A percentile compares a stretch with the other conserved stretches of the same genome.
phyloP scores from a whole-genome alignment of 352 stramenopile species.

The Pythium utonaiense region DNA sequence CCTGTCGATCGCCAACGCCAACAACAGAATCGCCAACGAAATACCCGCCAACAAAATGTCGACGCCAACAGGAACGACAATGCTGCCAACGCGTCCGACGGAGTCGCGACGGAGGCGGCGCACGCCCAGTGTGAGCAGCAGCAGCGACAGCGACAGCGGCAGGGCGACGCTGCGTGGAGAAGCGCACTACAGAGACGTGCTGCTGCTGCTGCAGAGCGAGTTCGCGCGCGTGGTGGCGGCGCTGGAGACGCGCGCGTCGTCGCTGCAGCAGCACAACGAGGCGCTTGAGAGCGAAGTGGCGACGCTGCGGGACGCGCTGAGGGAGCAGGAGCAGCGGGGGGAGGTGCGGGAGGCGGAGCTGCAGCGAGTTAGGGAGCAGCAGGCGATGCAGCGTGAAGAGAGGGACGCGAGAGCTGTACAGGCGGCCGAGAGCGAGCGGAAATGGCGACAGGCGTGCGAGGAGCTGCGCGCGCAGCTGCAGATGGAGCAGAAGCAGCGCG shows the following conservation, averaged over 20 bases:
- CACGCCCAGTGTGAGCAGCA: conserved; percentile 2
- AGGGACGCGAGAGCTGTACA: not conserved
- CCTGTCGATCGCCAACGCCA: not conserved
- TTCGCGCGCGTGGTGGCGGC: conserved; percentile 45
- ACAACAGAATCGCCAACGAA: conserved; percentile 3
- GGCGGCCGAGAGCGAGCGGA: not conserved
- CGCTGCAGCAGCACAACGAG: conserved; percentile 49
- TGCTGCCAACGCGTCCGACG: not conserved
- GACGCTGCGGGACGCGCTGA: conserved; percentile 14
- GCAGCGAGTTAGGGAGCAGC: conserved; percentile 2
- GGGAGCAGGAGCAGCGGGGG: not conserved
- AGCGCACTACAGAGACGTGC: conserved; percentile 44
- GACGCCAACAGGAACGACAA: not conserved
- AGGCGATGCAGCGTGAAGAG: conserved; percentile 11
- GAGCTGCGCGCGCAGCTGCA: conserved; percentile 14
- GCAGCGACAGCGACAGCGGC: not conserved
- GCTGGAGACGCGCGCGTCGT: conserved; percentile 52
- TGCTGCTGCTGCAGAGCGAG: conserved; percentile 62
- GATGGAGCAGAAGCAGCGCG: conserved; percentile 45
- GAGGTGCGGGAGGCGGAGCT: not conserved
- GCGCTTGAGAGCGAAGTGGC: conserved; percentile 31
- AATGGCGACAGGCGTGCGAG: not conserved
- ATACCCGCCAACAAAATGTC: conserved; percentile 4
- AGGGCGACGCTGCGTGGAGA: conserved; percentile 10
- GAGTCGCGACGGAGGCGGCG: conserved; percentile 8